Evolutionary conservation across 495 filamentous ascomycete species (phyloP).

Genomic region (Hypoxylon subgilvum): DNA sequence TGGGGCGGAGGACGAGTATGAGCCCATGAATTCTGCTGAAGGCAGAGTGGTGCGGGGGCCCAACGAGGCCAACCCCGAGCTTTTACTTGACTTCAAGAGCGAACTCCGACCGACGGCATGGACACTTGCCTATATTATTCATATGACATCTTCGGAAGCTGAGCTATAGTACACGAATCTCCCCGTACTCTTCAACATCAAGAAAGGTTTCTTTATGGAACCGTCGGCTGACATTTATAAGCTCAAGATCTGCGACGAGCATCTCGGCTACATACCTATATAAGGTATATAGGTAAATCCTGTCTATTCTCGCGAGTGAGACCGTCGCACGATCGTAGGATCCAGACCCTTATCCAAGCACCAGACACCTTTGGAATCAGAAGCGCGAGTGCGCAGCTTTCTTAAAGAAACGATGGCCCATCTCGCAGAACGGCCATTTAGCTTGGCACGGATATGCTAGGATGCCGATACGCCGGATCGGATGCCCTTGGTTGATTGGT

Average conservation of each 20-base stretch:
- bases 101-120: constrained; percentile 62
- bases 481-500: constrained; percentile 54
- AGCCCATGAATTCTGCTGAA: no score
- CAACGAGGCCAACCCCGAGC: constrained; percentile 56
- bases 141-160: constrained; percentile 53
- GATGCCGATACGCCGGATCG: constrained; percentile 61
- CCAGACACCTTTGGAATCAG: constrained; percentile 56
- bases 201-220: constrained; percentile 63
- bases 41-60: no score
- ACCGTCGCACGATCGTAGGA: constrained; percentile 28
- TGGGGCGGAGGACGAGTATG: no score
- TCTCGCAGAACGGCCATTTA: constrained; percentile 53
- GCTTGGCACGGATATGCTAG: constrained; percentile 61
- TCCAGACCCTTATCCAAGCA: constrained; percentile 55
- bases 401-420: constrained; percentile 59
- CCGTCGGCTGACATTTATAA: constrained; percentile 57
- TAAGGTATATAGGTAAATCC: no score
- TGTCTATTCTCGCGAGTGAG: constrained; percentile 3
- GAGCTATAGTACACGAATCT: constrained; percentile 51
- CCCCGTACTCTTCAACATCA: constrained; percentile 59
- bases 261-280: constrained; percentile 63
- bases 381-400: constrained; percentile 50
- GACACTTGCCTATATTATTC: constrained; percentile 60
- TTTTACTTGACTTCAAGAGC: constrained; percentile 57
- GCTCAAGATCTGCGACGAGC: constrained; percentile 64